These are phyloP conservation scores for Trichoderma virens DNA, from an alignment of 495 filamentous ascomycete genomes.

Conservation along the genomic window DNA sequence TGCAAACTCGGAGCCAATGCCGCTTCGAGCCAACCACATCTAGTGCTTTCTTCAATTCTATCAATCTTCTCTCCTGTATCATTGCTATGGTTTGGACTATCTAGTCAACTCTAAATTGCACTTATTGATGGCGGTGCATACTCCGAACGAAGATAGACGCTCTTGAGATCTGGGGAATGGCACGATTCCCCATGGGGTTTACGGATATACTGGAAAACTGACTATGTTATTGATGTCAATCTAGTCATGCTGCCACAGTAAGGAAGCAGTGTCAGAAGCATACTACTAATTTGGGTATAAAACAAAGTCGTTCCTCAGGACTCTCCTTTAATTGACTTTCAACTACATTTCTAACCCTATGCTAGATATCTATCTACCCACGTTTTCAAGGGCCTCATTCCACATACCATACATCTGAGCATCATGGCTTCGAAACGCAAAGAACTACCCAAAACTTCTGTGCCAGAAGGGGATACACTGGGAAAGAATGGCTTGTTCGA, in stretches of 20 bases:
- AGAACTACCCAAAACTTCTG: background rate
- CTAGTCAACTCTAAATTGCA: background rate
- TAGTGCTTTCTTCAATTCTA: background rate
- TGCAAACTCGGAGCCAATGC: background rate
- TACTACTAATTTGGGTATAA: background rate
- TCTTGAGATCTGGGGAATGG: background rate
- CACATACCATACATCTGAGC: background rate
- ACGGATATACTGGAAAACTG: background rate
- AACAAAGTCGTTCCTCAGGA: background rate
- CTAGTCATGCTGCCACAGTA: background rate
- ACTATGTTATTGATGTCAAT: background rate
- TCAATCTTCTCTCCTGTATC: too few species aligned
- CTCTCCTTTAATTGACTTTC: background rate
- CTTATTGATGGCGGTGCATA: background rate
- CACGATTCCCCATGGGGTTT: background rate
- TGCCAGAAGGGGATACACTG: background rate
- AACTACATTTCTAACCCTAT: background rate
- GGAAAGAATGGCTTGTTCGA: background rate
- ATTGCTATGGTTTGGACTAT: background rate
- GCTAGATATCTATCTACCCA: background rate
- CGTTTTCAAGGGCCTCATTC: background rate
- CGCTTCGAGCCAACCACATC: background rate
- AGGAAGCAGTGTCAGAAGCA: background rate
- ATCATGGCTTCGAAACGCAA: background rate
- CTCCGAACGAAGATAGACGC: background rate